Conservation (phyloP, 2,329 filamentous ascomycete genomes). For the Sclerotinia spermophila region DNA sequence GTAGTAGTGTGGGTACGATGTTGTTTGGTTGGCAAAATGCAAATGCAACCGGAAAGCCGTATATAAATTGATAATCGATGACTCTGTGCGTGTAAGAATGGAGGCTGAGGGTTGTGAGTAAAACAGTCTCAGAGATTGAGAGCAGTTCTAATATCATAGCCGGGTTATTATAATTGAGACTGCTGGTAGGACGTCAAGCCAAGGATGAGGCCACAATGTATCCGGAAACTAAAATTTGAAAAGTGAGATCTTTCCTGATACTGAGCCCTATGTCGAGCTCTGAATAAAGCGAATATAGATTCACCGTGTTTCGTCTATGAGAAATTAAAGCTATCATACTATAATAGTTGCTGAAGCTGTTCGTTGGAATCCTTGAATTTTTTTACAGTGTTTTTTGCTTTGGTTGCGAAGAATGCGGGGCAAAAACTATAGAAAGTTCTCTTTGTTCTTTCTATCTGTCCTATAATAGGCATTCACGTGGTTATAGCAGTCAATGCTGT, state of each 20-base stretch:
- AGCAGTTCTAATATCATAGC: conserved; percentile 24
- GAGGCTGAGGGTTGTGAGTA: conserved; percentile 37
- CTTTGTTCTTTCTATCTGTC: conserved; percentile 38
- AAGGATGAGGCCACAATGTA: conserved; percentile 30
- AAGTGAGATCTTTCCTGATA: conserved; percentile 50
- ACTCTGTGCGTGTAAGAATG: conserved; percentile 42
- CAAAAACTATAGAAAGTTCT: conserved; percentile 47
- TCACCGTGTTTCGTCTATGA: neutral
- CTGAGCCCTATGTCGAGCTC: conserved; percentile 52
- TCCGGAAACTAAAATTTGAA: too few relatives aligned
- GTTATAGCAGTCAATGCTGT: conserved; percentile 44
- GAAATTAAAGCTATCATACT: neutral
- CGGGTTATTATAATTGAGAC: conserved; percentile 36
- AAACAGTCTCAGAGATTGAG: conserved; percentile 21
- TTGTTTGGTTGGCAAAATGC: conserved; percentile 47
- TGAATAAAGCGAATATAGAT: conserved; percentile 43
- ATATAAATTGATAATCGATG: conserved; percentile 47
- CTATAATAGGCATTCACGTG: conserved; percentile 34
- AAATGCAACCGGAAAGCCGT: conserved; percentile 44
- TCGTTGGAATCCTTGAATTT: neutral
- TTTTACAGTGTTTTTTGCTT: conserved; percentile 60
- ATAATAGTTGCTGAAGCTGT: neutral
- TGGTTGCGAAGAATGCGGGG: conserved; percentile 54
- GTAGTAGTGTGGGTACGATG: conserved; percentile 44
- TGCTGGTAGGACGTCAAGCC: conserved; percentile 25